These are phyloP conservation scores for Aspergillus quadricinctus DNA, from an alignment of 2,329 filamentous ascomycete genomes.

Conservation along the genomic window DNA sequence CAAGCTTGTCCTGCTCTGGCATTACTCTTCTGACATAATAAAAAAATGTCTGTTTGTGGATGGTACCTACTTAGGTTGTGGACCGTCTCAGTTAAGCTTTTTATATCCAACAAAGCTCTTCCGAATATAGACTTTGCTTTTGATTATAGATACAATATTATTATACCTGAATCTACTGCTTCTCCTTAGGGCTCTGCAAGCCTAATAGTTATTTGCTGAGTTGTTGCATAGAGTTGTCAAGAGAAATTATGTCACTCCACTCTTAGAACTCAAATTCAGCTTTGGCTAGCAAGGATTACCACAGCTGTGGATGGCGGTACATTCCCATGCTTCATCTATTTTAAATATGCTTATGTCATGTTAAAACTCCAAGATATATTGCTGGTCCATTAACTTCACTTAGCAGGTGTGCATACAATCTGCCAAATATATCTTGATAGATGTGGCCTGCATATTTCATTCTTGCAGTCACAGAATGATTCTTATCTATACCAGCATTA, in stretches of 20 bases:
- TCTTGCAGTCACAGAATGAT: conserved; percentile 1
- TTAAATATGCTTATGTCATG: conserved; percentile 12
- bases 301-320: conserved; percentile 9
- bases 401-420: conserved; percentile 8
- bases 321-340: conserved; percentile 15
- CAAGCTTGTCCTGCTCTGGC: conserved; percentile 8
- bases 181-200: conserved; percentile 1
- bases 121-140: conserved; percentile 7
- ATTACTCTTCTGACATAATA: conserved; percentile 9
- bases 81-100: conserved; percentile 2
- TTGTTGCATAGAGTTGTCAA: conserved; percentile 3
- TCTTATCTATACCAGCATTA: conserved; percentile 3
- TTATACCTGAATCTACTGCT: conserved; percentile 2
- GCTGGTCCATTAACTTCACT: conserved; percentile 13
- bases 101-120: conserved; percentile 5
- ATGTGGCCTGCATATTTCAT: conserved; percentile 7
- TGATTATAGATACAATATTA: conserved; percentile 6
- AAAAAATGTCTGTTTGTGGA: conserved; percentile 7
- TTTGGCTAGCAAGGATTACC: not conserved
- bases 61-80: not conserved
- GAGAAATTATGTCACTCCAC: conserved; percentile 6
- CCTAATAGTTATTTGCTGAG: conserved; percentile 3
- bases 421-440: not conserved
- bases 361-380: conserved; percentile 12
- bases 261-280: conserved; percentile 13